Percentiles rank a stretch among this genome's conserved stretches.
Conservation (phyloP, 2,329 filamentous ascomycete genomes). For the Aspergillus brasiliensis region DNA sequence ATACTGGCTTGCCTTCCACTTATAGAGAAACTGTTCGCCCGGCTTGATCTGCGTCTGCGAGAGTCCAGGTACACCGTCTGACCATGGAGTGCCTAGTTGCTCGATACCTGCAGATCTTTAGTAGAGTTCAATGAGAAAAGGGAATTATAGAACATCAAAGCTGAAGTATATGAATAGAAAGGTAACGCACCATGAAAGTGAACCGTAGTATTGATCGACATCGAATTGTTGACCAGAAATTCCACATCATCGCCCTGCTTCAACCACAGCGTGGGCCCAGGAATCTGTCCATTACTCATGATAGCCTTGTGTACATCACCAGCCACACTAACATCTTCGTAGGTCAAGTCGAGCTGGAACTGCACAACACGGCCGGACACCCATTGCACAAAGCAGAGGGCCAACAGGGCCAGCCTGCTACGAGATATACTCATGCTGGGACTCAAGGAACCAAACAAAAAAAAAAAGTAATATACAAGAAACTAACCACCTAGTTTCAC, state of each 20-base stretch:
- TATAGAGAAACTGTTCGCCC: conserved; percentile 54
- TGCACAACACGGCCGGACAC: conserved; percentile 9
- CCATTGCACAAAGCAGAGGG: conserved; percentile 13
- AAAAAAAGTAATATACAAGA: not conserved
- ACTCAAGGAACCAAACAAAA: not conserved
- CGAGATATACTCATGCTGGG: conserved; percentile 3
- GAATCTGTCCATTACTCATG: conserved; percentile 32
- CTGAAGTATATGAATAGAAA: not conserved
- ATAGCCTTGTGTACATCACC: conserved; percentile 29
- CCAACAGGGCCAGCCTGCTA: conserved; percentile 8
- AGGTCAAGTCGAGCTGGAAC: conserved; percentile 25
- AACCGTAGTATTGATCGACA: conserved; percentile 33
- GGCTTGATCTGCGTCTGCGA: conserved; percentile 57
- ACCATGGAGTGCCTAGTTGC: conserved; percentile 58
- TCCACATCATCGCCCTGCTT: conserved; percentile 34
- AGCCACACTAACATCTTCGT: conserved; percentile 26
- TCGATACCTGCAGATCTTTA: conserved; percentile 24
- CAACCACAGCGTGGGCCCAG: conserved; percentile 28
- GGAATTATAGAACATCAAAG: not conserved
- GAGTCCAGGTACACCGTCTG: conserved; percentile 62
- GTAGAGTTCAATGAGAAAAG: not conserved
- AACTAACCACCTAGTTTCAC: not conserved
- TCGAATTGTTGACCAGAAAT: conserved; percentile 30
- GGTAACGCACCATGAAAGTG: conserved; percentile 33
- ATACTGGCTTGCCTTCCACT: conserved; percentile 58